Percentiles rank a stretch among this genome's conserved stretches.
Evolutionary conservation across 2,329 filamentous ascomycete genomes (phyloP).

Genomic region (Claviceps africana): DNA sequence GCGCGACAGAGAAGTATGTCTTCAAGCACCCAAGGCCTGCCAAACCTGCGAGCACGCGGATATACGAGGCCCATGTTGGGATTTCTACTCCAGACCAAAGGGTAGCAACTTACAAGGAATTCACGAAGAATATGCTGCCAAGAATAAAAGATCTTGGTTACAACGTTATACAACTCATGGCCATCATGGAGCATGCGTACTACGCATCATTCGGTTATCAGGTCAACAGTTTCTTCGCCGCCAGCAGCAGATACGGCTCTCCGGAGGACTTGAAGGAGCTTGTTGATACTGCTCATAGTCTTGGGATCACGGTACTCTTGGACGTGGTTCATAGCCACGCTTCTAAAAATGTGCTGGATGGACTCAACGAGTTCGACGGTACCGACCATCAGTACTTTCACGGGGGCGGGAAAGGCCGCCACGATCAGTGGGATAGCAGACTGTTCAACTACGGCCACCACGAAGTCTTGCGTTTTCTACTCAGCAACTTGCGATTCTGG

Average conservation of each 20-base stretch:
- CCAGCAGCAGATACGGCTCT: slow-evolving; percentile 84
- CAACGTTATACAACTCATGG: slow-evolving; percentile 97
- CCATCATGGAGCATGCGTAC: slow-evolving; percentile 98
- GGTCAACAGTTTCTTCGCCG: slow-evolving; percentile 96
- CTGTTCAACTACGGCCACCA: slow-evolving; percentile 95
- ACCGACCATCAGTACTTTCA: slow-evolving; percentile 96
- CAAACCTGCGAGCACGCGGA: slow-evolving; percentile 73
- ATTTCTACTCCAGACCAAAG: slow-evolving; percentile 84
- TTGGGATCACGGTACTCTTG: slow-evolving; percentile 82
- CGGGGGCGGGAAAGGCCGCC: slow-evolving; percentile 64
- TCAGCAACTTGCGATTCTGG: slow-evolving; percentile 95
- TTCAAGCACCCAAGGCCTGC: slow-evolving; percentile 74
- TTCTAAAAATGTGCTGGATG: slow-evolving; percentile 92
- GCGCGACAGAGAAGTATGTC: slow-evolving; percentile 56
- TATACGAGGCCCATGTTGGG: slow-evolving; percentile 97
- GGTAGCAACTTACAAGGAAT: slow-evolving; percentile 94
- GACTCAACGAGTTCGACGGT: slow-evolving; percentile 89
- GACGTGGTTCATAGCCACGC: slow-evolving; percentile 97
- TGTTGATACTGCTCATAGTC: slow-evolving; percentile 81
- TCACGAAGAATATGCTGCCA: slow-evolving; percentile 81
- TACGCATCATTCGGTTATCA: slow-evolving; percentile 99
- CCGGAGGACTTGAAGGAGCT: slow-evolving; percentile 95
- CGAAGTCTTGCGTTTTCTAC: slow-evolving; percentile 86
- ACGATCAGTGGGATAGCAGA: slow-evolving; percentile 91
- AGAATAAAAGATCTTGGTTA: slow-evolving; percentile 84